Evolutionary conservation across 352 stramenopile genomes (phyloP).

Genomic region (Pythium phragmiticola): DNA sequence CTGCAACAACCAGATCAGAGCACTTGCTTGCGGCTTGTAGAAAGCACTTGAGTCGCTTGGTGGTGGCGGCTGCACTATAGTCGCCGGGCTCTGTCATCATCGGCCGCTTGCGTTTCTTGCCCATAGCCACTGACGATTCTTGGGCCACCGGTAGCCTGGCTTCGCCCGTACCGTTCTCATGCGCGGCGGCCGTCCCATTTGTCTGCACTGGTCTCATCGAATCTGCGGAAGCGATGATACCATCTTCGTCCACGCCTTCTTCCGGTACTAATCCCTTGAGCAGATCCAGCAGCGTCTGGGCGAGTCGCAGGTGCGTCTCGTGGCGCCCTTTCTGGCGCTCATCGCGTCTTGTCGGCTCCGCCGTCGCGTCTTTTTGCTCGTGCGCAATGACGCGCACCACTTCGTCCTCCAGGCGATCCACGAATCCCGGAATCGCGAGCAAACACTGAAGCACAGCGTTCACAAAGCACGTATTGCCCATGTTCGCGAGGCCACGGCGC

Average conservation of each 20-base stretch:
- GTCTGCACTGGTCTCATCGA: not conserved
- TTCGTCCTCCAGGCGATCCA: constrained; percentile 27
- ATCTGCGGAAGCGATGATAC: not conserved
- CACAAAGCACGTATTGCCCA: constrained; percentile 74
- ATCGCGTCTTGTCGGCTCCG: not conserved
- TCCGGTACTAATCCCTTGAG: constrained; percentile 21
- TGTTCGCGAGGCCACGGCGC: constrained; percentile 53
- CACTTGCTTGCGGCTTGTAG: constrained; percentile 42
- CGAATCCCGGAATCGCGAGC: constrained; percentile 41
- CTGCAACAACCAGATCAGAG: constrained; percentile 44
- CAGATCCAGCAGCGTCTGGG: constrained; percentile 19
- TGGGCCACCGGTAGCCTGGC: not conserved
- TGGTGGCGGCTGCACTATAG: constrained; percentile 10
- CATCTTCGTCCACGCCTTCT: not conserved
- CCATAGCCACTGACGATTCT: not conserved
- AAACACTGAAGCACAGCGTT: constrained; percentile 78
- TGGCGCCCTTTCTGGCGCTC: constrained; percentile 20
- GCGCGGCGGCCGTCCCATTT: not conserved
- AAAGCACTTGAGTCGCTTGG: constrained; percentile 29
- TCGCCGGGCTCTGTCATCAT: constrained; percentile 11
- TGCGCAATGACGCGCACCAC: constrained; percentile 10
- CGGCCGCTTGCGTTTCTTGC: constrained; percentile 22
- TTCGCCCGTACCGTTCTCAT: not conserved
- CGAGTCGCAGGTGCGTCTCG: constrained; percentile 33
- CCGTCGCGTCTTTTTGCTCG: not conserved